Evolutionary conservation across 495 filamentous ascomycete genomes (phyloP).

Genomic region (Annulohypoxylon bovei): DNA sequence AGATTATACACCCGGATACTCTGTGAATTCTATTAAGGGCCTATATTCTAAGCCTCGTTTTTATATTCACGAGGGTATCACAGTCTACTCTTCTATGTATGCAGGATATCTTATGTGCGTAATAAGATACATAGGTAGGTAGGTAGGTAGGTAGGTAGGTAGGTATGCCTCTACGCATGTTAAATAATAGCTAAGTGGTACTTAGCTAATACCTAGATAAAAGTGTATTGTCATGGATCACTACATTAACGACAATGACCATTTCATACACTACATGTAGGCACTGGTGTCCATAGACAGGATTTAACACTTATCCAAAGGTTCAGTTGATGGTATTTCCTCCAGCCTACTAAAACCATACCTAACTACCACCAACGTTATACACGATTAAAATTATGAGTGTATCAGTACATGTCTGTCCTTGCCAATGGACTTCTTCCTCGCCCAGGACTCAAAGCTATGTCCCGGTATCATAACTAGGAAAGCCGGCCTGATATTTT

Average conservation of each 20-base stretch:
- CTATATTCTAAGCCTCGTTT: neutral
- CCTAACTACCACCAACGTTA: slow-evolving; percentile 24
- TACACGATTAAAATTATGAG: slow-evolving; percentile 41
- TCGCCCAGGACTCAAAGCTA: slow-evolving; percentile 23
- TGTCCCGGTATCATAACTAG: slow-evolving; percentile 32
- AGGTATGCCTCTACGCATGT: too few relatives aligned
- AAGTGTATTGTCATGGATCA: too few relatives aligned
- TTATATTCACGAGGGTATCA: too few relatives aligned
- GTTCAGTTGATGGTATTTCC: slow-evolving; percentile 3
- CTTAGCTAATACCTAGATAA: too few relatives aligned
- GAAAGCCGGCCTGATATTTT: slow-evolving; percentile 24
- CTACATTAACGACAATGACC: neutral
- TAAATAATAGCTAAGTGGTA: too few relatives aligned
- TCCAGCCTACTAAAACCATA: slow-evolving; percentile 8
- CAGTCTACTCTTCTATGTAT: neutral
- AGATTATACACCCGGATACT: neutral
- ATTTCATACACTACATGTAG: neutral
- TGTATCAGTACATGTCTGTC: slow-evolving; percentile 27
- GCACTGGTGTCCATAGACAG: neutral
- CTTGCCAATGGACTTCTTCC: slow-evolving; percentile 12
- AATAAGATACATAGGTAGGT: neutral
- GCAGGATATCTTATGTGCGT: neutral
- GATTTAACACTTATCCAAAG: neutral
- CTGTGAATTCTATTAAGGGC: neutral
- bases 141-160: neutral